Evolutionary conservation across 495 filamentous ascomycete genomes (phyloP).

Genomic region (Corynascus novoguineensis): DNA sequence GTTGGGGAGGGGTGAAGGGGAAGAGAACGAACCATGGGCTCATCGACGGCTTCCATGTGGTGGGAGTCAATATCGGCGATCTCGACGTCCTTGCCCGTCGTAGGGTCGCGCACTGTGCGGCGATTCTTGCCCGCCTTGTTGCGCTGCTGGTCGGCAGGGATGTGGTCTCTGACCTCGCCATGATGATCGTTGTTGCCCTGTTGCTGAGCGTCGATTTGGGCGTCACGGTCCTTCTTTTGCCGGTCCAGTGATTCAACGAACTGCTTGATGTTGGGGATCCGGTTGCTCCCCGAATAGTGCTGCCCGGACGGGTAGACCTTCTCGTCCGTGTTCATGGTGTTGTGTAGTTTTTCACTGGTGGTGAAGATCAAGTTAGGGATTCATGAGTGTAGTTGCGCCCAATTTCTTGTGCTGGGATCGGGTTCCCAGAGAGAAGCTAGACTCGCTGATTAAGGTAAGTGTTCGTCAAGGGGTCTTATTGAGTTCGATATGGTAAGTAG

Average conservation of each 20-base stretch:
- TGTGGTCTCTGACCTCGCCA: slow-evolving; percentile 38
- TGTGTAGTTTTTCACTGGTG: no score
- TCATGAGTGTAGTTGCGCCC: background rate
- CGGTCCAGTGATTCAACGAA: slow-evolving; percentile 73
- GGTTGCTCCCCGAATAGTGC: slow-evolving; percentile 63
- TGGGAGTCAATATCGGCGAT: slow-evolving; percentile 74
- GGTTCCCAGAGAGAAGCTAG: background rate
- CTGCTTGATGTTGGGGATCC: slow-evolving; percentile 78
- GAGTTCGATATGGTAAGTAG: background rate
- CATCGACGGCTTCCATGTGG: slow-evolving; percentile 64
- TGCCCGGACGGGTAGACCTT: slow-evolving; percentile 33
- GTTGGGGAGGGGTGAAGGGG: background rate
- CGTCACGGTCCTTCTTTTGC: slow-evolving; percentile 72
- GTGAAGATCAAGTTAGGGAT: background rate
- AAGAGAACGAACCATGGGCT: slow-evolving; percentile 52
- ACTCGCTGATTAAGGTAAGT: background rate
- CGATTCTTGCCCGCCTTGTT: slow-evolving; percentile 42
- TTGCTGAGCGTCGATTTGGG: slow-evolving; percentile 53
- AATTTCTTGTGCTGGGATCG: background rate
- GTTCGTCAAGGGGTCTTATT: background rate
- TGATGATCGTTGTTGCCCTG: slow-evolving; percentile 31
- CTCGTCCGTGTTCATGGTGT: slow-evolving; percentile 19
- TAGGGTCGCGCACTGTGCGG: slow-evolving; percentile 78
- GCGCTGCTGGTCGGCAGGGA: slow-evolving; percentile 30
- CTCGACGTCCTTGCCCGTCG: slow-evolving; percentile 75